Evolutionary conservation across 2,329 filamentous ascomycete genomes (phyloP).

Genomic region (Lasiodiplodia sp.): DNA sequence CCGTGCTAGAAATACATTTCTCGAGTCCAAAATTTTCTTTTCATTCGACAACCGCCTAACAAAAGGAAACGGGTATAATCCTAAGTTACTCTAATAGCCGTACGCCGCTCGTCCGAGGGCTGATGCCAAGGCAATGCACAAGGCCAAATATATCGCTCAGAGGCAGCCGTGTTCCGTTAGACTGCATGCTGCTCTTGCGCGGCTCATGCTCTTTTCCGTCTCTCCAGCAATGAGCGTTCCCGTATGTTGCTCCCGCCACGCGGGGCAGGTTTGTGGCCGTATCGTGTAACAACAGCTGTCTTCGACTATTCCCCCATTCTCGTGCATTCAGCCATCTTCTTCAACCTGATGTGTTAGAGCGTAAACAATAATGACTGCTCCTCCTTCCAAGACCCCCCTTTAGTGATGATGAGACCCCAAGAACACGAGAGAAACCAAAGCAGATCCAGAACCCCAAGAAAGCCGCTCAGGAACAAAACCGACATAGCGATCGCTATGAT

Average conservation of each 20-base stretch:
- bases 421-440: slow-evolving; percentile 19
- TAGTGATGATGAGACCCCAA: slow-evolving; percentile 10
- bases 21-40: slow-evolving; percentile 22
- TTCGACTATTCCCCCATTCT: not conserved
- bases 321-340: slow-evolving; percentile 13
- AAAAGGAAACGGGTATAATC: slow-evolving; percentile 28
- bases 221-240: slow-evolving; percentile 19
- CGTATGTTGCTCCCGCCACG: slow-evolving; percentile 16
- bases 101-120: slow-evolving; percentile 22
- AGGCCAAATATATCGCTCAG: slow-evolving; percentile 20
- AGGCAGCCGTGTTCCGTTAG: slow-evolving; percentile 14
- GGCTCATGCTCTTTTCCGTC: slow-evolving; percentile 17
- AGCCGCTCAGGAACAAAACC: slow-evolving; percentile 5
- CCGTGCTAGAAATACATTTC: not conserved
- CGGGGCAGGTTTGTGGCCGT: not conserved
- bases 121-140: slow-evolving; percentile 19
- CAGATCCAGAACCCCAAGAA: slow-evolving; percentile 18
- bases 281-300: slow-evolving; percentile 1
- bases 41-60: slow-evolving; percentile 19
- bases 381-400: slow-evolving; percentile 4
- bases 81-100: slow-evolving; percentile 27
- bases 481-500: slow-evolving; percentile 24
- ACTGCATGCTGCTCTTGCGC: slow-evolving; percentile 23
- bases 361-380: slow-evolving; percentile 13
- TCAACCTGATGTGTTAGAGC: slow-evolving; percentile 10